Percentiles rank a stretch among this genome's conserved stretches.
phyloP scores from a whole-genome alignment of 148 eudicot genomes.

The Salicornia ramosissima region DNA sequence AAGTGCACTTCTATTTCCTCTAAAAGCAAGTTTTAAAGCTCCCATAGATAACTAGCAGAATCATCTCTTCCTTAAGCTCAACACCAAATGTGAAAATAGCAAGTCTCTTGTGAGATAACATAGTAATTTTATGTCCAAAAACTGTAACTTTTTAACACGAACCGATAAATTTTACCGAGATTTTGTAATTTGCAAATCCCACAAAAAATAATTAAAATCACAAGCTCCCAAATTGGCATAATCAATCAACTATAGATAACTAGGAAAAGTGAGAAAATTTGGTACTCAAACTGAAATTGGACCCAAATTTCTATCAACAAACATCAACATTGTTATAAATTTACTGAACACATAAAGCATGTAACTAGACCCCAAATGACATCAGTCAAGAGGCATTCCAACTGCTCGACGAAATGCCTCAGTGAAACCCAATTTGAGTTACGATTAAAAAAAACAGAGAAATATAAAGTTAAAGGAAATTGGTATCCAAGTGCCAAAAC shows the following conservation, averaged over 20 bases:
- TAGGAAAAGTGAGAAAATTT: neutral
- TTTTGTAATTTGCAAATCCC: too few relatives aligned
- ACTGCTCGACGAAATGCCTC: constrained; percentile 27
- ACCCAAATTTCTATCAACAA: neutral
- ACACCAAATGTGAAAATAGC: neutral
- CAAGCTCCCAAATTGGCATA: neutral
- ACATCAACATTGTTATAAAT: neutral
- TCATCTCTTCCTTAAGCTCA: neutral
- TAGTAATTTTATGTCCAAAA: too few relatives aligned
- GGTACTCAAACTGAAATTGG: neutral
- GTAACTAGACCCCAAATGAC: neutral
- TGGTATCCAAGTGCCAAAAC: neutral
- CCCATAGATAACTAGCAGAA: neutral
- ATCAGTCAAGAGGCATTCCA: constrained; percentile 13
- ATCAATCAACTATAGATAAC: neutral
- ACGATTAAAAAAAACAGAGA: neutral
- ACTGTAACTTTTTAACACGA: too few relatives aligned
- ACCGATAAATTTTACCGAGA: too few relatives aligned
- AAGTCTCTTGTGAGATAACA: too few relatives aligned
- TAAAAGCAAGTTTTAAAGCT: neutral
- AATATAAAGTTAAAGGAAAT: neutral
- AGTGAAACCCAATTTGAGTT: constrained; percentile 2
- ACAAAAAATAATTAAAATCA: neutral
- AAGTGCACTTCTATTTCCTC: neutral
- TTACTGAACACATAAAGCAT: neutral